Base-by-base conservation (phyloP, 2,329 filamentous ascomycete species). In the Hypoxylon sp. region DNA sequence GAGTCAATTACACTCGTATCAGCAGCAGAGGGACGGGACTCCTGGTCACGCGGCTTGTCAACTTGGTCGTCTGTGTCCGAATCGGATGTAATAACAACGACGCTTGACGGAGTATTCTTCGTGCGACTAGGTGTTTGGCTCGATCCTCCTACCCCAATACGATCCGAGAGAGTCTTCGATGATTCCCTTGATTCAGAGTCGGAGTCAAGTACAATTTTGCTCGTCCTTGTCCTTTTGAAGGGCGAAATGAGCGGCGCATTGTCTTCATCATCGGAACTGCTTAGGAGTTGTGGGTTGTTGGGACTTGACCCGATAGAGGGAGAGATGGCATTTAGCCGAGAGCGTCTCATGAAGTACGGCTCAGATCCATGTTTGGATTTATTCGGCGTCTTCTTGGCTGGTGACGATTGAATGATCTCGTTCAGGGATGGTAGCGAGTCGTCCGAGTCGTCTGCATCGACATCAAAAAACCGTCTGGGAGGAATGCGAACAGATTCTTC, bases 381-480 rank as follows among this genome's bases (percentile, higher is more conserved):
- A 14, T 17, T 11, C 23, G 34, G 43, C 13, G 43, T 36, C 6
- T 41, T 49, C 19, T 58, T 58, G 30, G 55, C 3, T 38, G 55
- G 38, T 2, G 55, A 58, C 23, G 46, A 36, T 17, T 13, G 46
- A 19, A 49, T 6, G 23, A 63, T 30, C 46, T 63, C 46, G 6
- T 14, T 46, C 11, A 53, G 7, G 9, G 55, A 58, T 23, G 55
- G 61, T n/a, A 63, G 23, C 10, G 61, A 63, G 28, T 23, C 36
- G 30, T 38, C 21, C 4, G 46, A 48, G 3, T 38, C 25, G 6
- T 63, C 53, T 5, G 38, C 19, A 49, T 57, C 45, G 34, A 17
- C 19, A 5, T 19, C 30, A 23, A 23, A 2, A 5, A 28, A 21
- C 45, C 5, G 41, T 25, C 17, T 21, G 14, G 34, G 17, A 28